Conservation (phyloP, 1,139 yeast species). For the Diutina siamensis region DNA sequence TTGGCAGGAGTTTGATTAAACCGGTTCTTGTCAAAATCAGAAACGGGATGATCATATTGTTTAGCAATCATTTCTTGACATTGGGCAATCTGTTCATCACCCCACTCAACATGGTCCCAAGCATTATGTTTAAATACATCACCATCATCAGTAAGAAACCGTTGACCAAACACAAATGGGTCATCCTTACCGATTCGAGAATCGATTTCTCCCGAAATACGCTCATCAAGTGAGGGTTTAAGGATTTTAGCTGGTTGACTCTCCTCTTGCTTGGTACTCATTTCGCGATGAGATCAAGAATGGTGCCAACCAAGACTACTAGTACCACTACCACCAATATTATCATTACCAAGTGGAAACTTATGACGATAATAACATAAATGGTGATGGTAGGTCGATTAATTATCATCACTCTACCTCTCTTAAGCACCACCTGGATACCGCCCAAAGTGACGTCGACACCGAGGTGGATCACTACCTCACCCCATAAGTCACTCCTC, state of each 20-base stretch:
- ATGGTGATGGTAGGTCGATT: background rate
- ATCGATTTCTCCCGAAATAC: slow-evolving; percentile 18
- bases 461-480: no score
- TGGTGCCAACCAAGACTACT: no score
- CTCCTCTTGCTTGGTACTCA: background rate
- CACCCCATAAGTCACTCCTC: no score
- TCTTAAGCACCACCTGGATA: no score
- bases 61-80: slow-evolving; percentile 66
- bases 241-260: background rate
- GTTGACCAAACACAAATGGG: slow-evolving; percentile 87
- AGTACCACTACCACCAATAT: no score
- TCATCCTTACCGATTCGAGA: slow-evolving; percentile 70
- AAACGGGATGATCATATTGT: slow-evolving; percentile 76
- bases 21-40: slow-evolving; percentile 68
- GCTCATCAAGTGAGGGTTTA: slow-evolving; percentile 1
- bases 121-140: slow-evolving; percentile 93
- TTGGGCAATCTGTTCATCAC: slow-evolving; percentile 69
- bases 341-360: background rate
- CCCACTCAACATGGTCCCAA: slow-evolving; percentile 98
- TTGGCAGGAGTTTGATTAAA: slow-evolving; percentile 83
- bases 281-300: background rate
- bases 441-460: no score
- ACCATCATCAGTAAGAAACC: slow-evolving; percentile 57
- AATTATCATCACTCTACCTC: no score
- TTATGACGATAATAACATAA: background rate